Conservation (phyloP, 495 filamentous ascomycete species). For the Parachaetomium inaequale region DNA sequence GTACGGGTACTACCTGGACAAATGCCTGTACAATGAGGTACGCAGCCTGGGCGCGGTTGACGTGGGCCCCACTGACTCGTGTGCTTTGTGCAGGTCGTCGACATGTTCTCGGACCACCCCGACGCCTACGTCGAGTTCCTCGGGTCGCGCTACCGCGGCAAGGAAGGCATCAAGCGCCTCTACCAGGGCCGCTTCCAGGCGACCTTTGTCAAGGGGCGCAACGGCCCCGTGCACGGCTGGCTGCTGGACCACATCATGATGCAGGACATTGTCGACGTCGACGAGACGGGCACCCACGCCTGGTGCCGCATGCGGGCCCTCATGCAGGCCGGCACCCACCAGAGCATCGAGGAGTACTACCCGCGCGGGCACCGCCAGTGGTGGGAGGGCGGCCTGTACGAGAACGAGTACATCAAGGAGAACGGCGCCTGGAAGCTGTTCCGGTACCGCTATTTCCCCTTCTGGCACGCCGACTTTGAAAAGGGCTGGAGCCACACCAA, state of each 20-base stretch:
- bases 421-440: constrained; percentile 54
- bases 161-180: constrained; percentile 51
- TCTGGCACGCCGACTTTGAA: constrained; percentile 54
- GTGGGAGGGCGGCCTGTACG: constrained; percentile 57
- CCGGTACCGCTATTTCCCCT: constrained; percentile 53
- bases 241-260: constrained; percentile 56
- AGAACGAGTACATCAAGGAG: constrained; percentile 59
- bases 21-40: constrained; percentile 55
- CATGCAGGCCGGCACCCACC: constrained; percentile 53
- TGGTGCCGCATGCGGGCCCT: constrained; percentile 53
- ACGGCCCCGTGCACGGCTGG: constrained; percentile 54
- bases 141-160: constrained; percentile 50
- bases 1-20: constrained; percentile 59
- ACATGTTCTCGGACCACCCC: constrained; percentile 51
- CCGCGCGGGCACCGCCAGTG: constrained; percentile 51
- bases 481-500: constrained; percentile 51
- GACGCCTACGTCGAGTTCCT: constrained; percentile 57
- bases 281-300: constrained; percentile 44
- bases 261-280: constrained; percentile 52
- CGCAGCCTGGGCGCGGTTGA: neutral
- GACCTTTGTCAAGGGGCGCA: constrained; percentile 49
- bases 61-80: neutral
- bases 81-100: constrained; percentile 37
- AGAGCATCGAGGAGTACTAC: constrained; percentile 44
- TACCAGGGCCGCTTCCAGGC: constrained; percentile 52